These are phyloP conservation scores for sunflower (Helianthus annuus) DNA, from an alignment of 129 eudicot genomes.

Conservation along the genomic window DNA sequence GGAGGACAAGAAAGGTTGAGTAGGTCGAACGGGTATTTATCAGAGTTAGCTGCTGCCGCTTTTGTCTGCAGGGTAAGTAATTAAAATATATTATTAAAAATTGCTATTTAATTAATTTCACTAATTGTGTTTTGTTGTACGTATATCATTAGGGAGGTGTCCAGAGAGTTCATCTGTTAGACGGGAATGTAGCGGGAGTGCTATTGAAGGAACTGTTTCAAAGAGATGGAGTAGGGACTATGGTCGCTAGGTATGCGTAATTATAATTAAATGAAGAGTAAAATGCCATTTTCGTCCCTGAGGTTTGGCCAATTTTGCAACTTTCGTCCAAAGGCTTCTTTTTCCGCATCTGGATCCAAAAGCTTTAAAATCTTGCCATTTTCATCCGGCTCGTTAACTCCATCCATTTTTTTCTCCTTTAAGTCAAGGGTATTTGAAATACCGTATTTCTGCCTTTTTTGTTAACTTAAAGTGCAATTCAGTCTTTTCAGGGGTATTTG, in stretches of 20 bases:
- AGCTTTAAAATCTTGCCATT: too few relatives aligned
- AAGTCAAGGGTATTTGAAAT: too few relatives aligned
- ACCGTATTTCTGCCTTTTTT: too few relatives aligned
- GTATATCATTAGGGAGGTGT: slow-evolving; percentile 81
- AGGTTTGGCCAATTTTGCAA: too few relatives aligned
- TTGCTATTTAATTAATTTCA: background rate
- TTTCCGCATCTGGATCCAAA: too few relatives aligned
- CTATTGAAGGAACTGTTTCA: slow-evolving; percentile 81
- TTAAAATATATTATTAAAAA: background rate
- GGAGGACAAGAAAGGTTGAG: slow-evolving; percentile 91
- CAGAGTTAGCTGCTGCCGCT: slow-evolving; percentile 98
- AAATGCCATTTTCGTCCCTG: too few relatives aligned
- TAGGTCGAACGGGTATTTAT: slow-evolving; percentile 77
- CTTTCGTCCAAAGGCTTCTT: too few relatives aligned
- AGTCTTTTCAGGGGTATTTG: too few relatives aligned
- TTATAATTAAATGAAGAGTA: background rate
- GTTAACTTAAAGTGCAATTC: too few relatives aligned
- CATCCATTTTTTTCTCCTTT: too few relatives aligned
- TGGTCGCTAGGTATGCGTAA: slow-evolving; percentile 88
- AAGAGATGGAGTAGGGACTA: slow-evolving; percentile 98
- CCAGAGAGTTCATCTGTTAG: slow-evolving; percentile 89
- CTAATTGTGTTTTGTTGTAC: background rate
- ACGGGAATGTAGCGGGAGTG: slow-evolving; percentile 88
- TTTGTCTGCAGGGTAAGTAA: slow-evolving; percentile 91
- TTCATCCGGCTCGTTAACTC: too few relatives aligned